Evolutionary conservation across 2,329 filamentous ascomycete species (phyloP).

Genomic region (Colletotrichum falcatum): DNA sequence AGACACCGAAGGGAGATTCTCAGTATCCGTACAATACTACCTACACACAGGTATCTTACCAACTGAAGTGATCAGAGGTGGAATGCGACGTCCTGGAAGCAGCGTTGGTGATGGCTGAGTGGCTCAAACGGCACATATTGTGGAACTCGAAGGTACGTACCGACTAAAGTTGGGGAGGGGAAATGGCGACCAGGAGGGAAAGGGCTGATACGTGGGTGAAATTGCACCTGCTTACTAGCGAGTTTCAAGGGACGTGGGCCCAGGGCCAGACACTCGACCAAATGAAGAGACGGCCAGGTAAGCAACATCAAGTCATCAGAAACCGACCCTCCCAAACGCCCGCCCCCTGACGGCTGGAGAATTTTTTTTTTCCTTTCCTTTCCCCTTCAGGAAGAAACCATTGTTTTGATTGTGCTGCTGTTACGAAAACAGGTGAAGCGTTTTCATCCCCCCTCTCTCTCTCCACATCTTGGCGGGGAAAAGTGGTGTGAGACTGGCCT

Average conservation of each 20-base stretch:
- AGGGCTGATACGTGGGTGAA: conserved; percentile 61
- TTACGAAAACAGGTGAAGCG: conserved; percentile 42
- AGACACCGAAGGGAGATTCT: too few species aligned
- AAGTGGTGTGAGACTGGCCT: conserved; percentile 22
- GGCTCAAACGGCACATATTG: background rate
- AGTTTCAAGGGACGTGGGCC: conserved; percentile 63
- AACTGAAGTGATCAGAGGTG: too few species aligned
- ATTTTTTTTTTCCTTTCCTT: background rate
- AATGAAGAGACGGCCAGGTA: conserved; percentile 3
- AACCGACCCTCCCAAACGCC: background rate
- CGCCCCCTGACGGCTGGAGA: conserved; percentile 6
- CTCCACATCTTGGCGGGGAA: conserved; percentile 33
- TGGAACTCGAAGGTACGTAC: conserved; percentile 7
- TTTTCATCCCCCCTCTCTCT: conserved; percentile 34
- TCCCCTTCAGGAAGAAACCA: conserved; percentile 23
- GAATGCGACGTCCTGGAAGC: background rate
- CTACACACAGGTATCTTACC: too few species aligned
- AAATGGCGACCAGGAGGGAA: conserved; percentile 42
- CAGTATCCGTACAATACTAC: too few species aligned
- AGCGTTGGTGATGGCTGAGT: background rate
- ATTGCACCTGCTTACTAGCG: conserved; percentile 61
- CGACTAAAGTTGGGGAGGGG: background rate
- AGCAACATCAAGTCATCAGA: background rate
- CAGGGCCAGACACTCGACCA: conserved; percentile 34
- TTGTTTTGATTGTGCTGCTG: conserved; percentile 38